Conservation (phyloP, 1,139 yeast species). For the Yamadazyma sp. region DNA sequence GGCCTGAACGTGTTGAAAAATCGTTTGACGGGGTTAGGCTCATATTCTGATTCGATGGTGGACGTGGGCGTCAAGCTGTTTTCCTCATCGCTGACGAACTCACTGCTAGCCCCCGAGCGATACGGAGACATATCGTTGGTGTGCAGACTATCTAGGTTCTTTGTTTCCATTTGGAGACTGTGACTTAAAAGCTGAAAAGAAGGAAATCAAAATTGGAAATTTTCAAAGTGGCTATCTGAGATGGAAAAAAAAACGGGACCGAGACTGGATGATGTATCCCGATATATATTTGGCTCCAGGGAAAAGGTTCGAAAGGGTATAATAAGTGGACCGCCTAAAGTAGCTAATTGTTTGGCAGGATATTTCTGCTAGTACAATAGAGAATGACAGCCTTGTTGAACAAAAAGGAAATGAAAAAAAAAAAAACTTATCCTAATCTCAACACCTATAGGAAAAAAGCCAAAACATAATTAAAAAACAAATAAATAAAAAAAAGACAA, state of each 20-base stretch:
- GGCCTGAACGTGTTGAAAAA: constrained; percentile 30
- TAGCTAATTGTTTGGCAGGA: background rate
- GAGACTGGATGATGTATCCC: too few relatives aligned
- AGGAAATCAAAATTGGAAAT: background rate
- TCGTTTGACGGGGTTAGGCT: constrained; percentile 22
- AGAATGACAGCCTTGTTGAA: background rate
- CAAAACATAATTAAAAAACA: background rate
- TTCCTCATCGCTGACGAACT: constrained; percentile 8
- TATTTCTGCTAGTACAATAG: background rate
- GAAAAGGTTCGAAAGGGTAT: background rate
- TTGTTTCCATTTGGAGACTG: constrained; percentile 6
- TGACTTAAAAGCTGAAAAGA: background rate
- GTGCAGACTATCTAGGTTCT: constrained; percentile 3
- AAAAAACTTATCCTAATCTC: background rate
- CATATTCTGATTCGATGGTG: constrained; percentile 16
- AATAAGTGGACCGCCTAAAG: background rate
- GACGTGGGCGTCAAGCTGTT: constrained; percentile 11
- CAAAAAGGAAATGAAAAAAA: background rate
- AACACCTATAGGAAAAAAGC: too few relatives aligned
- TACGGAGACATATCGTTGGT: constrained; percentile 12
- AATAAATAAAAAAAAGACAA: background rate
- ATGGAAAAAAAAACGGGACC: too few relatives aligned
- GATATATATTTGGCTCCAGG: too few relatives aligned
- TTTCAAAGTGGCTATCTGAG: too few relatives aligned
- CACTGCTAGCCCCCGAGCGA: constrained; percentile 9